Percentiles rank a stretch among this genome's conserved stretches.
These are phyloP conservation scores for Candolleomyces aberdarensis DNA, from an alignment of 768 basidiomycete species.

Conservation along the genomic window DNA sequence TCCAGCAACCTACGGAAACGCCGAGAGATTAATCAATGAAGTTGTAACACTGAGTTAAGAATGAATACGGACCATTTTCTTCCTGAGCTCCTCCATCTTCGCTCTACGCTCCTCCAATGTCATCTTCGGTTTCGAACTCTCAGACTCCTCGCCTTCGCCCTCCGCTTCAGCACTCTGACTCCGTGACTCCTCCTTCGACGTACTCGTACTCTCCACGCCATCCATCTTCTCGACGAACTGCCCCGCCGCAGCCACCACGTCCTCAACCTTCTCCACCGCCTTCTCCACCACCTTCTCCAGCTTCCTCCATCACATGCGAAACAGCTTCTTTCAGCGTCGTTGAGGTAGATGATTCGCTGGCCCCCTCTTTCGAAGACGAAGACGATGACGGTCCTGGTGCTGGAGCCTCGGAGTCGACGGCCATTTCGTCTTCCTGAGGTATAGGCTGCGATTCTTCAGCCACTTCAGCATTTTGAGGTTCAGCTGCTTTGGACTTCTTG, in stretches of 20 bases:
- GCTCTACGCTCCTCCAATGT: slow-evolving; percentile 73
- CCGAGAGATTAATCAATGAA: slow-evolving; percentile 1
- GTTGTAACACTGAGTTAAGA: not conserved
- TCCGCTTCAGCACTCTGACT: slow-evolving; percentile 18
- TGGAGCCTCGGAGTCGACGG: slow-evolving; percentile 13
- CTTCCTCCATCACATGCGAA: slow-evolving; percentile 2
- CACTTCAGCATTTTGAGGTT: not conserved
- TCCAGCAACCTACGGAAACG: slow-evolving; percentile 57
- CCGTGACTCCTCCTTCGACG: not conserved
- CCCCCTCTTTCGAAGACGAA: slow-evolving; percentile 13
- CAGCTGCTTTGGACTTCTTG: slow-evolving; percentile 4
- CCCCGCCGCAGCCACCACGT: slow-evolving; percentile 24
- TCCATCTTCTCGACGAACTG: slow-evolving; percentile 27
- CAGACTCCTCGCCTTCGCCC: slow-evolving; percentile 19
- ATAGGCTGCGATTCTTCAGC: not conserved
- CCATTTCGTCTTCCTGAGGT: slow-evolving; percentile 9
- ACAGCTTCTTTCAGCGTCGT: slow-evolving; percentile 12
- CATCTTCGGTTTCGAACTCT: slow-evolving; percentile 25
- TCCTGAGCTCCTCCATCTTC: slow-evolving; percentile 72
- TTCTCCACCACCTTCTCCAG: slow-evolving; percentile 15
- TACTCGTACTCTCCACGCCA: slow-evolving; percentile 19
- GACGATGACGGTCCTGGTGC: slow-evolving; percentile 20
- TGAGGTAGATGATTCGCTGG: slow-evolving; percentile 6
- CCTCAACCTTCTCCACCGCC: slow-evolving; percentile 17
- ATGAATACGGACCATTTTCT: slow-evolving; percentile 67